Evolutionary conservation across 805 yeast species (phyloP).

Genomic region (Lipomyces kockii): DNA sequence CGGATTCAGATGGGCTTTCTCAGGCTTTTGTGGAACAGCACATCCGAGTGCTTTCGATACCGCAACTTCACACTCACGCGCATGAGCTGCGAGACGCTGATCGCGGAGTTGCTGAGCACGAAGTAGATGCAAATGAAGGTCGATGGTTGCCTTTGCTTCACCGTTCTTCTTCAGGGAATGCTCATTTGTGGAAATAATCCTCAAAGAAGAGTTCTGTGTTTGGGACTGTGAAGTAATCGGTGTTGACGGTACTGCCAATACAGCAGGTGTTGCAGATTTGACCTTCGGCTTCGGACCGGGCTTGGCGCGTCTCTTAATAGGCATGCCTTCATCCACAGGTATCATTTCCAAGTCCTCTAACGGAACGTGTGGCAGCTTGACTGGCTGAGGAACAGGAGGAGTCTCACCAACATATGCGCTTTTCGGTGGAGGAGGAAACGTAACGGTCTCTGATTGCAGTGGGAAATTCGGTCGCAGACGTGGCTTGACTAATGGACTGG

Average conservation of each 20-base stretch:
- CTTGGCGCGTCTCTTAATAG: neutral
- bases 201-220: neutral
- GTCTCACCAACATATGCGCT: conserved; percentile 30
- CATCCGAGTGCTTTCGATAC: conserved; percentile 43
- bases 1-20: conserved; percentile 49
- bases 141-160: neutral
- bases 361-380: conserved; percentile 23
- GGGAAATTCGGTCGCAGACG: conserved; percentile 23
- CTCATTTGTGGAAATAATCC: neutral
- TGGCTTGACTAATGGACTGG: conserved; percentile 44
- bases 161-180: neutral
- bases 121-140: conserved; percentile 9
- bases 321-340: neutral
- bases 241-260: neutral
- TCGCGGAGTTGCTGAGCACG: conserved; percentile 23
- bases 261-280: neutral
- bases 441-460: conserved; percentile 26
- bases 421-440: conserved; percentile 33
- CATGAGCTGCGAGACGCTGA: conserved; percentile 19
- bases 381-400: conserved; percentile 29
- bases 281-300: conserved; percentile 3
- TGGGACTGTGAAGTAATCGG: neutral
- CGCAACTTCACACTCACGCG: conserved; percentile 18
- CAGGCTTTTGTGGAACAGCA: conserved; percentile 48
- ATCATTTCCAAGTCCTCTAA: neutral